Base-by-base conservation (phyloP, 2,329 filamentous ascomycete genomes). In the Neocatenulostroma microsporum region DNA sequence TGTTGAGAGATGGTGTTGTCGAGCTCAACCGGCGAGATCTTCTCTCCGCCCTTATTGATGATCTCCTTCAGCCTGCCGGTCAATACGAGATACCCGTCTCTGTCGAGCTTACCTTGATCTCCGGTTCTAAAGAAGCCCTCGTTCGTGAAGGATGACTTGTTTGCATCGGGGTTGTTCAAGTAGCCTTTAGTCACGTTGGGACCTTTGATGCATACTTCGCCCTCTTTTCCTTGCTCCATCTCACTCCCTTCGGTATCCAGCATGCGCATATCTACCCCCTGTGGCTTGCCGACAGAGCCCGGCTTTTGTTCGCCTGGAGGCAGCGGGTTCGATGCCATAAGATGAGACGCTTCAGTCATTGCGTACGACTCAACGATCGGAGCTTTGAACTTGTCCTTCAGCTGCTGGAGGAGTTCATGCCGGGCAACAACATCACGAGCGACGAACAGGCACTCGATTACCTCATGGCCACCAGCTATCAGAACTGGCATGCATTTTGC, bases 21-120 rank as follows among this genome's bases (percentile, higher is more conserved):
- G 21, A 93, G 70, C 64, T 93, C 85, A 37, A 91, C 88, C 1
- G 86, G 85, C 48, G 78, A 84, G 57, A 93, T 91, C 68, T 91
- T 91, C 67, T 93, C 85, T 41, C 85, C 85, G 37, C 82, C 84
- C 63, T 89, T 88, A 64, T 87, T 87, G 69, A 94, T 93, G 35
- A 94, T 70, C 63, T 94, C 86, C 70, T 94, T 94, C 65, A 93
- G 93, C 36, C 86, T 73, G n/a, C 86, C 86, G 0, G 86, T 93
- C 62, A 94, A 89, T 54, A 84, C 72, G 9, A 94, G 67, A 56
- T 91, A 93, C 41, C 84, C 84, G 48, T 91, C 83, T 40, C 76
- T 65, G 53, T 93, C 85, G 57, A 77, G 72, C 63, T 82, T 83
- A 33, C 86, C 86, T 61, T 93, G 84, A 56, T 94, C 86, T 5